Conservation (phyloP, 1,284 basidiomycete genomes). For the Rhodotorula sp. region DNA sequence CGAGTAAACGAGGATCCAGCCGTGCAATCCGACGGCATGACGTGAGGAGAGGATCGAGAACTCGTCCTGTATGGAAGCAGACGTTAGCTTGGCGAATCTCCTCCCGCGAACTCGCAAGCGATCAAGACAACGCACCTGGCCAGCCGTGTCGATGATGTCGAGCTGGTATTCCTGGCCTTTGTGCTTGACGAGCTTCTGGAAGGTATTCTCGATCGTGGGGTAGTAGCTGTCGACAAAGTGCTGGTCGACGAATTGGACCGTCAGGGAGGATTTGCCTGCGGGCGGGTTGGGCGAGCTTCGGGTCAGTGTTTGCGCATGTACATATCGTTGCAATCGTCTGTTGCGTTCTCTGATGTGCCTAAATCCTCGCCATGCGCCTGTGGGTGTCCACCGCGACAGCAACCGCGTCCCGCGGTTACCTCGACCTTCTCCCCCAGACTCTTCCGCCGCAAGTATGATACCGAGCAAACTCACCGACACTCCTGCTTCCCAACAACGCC, state of each 20-base stretch:
- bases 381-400: neutral
- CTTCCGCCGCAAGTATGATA: neutral
- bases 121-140: slow-evolving; percentile 55
- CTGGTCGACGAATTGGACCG: slow-evolving; percentile 67
- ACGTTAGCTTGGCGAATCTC: too few species aligned
- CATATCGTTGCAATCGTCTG: too few species aligned
- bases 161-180: slow-evolving; percentile 84
- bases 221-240: slow-evolving; percentile 73
- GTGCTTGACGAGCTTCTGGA: slow-evolving; percentile 77
- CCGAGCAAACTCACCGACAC: slow-evolving; percentile 62
- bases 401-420: neutral
- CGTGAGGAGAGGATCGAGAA: slow-evolving; percentile 61
- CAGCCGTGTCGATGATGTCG: slow-evolving; percentile 98
- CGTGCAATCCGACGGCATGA: slow-evolving; percentile 46
- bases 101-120: neutral
- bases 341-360: too few species aligned
- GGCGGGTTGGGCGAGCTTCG: neutral
- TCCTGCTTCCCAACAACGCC: slow-evolving; percentile 73
- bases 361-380: too few species aligned
- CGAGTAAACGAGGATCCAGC: slow-evolving; percentile 86
- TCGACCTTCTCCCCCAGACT: too few species aligned
- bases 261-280: slow-evolving; percentile 74
- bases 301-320: neutral
- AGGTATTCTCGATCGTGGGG: slow-evolving; percentile 90
- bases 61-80: slow-evolving; percentile 63